phyloP scores from a whole-genome alignment of 805 yeast species.

The Priceomyces castillae region DNA sequence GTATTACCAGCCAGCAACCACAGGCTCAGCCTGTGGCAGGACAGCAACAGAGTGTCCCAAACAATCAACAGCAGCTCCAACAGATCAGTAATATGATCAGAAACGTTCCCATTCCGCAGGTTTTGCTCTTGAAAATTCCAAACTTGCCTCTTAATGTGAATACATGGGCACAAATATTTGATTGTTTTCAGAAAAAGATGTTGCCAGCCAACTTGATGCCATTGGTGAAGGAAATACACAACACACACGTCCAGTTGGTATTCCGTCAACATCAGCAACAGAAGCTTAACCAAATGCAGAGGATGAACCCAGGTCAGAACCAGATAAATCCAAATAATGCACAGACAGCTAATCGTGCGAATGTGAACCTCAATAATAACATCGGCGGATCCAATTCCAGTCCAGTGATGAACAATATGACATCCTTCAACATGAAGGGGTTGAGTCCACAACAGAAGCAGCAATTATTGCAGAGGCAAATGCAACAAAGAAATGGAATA shows the following conservation, averaged over 20 bases:
- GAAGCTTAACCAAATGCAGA: constrained; percentile 25
- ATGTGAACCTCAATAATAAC: constrained; percentile 8
- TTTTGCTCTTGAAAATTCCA: constrained; percentile 64
- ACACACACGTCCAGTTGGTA: constrained; percentile 60
- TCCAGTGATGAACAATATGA: constrained; percentile 14
- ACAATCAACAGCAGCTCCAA: constrained; percentile 33
- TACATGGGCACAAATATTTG: constrained; percentile 79
- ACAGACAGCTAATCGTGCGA: constrained; percentile 9
- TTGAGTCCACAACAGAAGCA: constrained; percentile 37
- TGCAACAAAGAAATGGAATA: constrained; percentile 22
- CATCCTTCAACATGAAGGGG: constrained; percentile 20
- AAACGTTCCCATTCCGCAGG: constrained; percentile 69
- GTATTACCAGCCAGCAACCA: constrained; percentile 9
- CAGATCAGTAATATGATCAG: constrained; percentile 47
- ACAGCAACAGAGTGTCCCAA: constrained; percentile 17
- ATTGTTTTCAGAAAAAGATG: constrained; percentile 55
- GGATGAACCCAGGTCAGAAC: constrained; percentile 11
- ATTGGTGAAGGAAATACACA: constrained; percentile 63
- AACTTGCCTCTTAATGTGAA: constrained; percentile 72
- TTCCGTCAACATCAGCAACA: constrained; percentile 49
- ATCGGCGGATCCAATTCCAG: constrained; percentile 9
- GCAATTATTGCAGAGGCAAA: constrained; percentile 36
- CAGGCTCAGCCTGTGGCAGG: constrained; percentile 21
- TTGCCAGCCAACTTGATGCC: constrained; percentile 58
- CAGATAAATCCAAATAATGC: constrained; percentile 15